Evolutionary conservation across 2,329 filamentous ascomycete genomes (phyloP), one percentile per base, ranked within the genome.

Genomic region (Curvularia verruculosa): DNA sequence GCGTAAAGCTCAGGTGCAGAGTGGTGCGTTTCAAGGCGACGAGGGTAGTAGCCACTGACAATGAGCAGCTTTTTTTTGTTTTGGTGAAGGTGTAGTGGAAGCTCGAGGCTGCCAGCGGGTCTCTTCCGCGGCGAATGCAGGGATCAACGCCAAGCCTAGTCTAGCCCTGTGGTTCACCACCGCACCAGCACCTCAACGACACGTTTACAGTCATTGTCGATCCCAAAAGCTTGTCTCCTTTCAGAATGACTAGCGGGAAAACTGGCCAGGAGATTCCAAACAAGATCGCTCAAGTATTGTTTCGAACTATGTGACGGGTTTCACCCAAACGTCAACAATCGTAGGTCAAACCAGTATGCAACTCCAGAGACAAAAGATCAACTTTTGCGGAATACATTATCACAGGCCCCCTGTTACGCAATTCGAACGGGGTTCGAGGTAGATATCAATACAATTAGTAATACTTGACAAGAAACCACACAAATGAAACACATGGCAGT

Each of bases 361-460:
- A 44, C 28, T 31, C n/a, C 6, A 18, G 10, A 39, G 6, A 21
- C 23, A 39, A 21, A 7, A 44, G 26, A 36, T 49, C 8, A 40
- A 29, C 31, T 24, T 39, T 36, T 48, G 28, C 31, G n/a, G 39
- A 29, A 46, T 51, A 18, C 43, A 45, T 49, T 58, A 31, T 46
- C 43, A 23, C 36, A 21, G 26, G 36, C 36, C 24, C 44, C 26
- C 36, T 53, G 52, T 41, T 55, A 58, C 52, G 50, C 62, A 59
- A 60, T 5, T 51, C 54, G 47, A 41, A 53, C 44, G 66, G 58
- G 60, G 61, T 60, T 29, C 8, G 13, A 34, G 12, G 36, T 19
- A 26, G n/a, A 21, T 26, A 41, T 9, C 21, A 43, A 29, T 63
- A 66, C 58, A 65, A 65, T 59, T 69, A 69, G 56, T 60, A 68